phyloP scores from a whole-genome alignment of 179 eudicot species.

The Pouteria campechiana region DNA sequence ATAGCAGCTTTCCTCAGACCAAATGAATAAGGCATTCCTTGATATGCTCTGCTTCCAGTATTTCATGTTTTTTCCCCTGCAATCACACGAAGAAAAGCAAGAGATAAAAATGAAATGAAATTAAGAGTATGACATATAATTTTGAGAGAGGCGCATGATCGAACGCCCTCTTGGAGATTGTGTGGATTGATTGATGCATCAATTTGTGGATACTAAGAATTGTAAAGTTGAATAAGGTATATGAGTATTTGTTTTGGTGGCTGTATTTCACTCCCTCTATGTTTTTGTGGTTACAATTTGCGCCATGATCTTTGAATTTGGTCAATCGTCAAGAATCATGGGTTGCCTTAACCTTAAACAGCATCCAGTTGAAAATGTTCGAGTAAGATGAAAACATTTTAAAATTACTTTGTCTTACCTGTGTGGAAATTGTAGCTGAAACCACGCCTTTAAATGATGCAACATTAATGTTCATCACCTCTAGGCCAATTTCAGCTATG shows the following conservation, averaged over 20 bases:
- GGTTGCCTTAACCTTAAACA: not conserved
- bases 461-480: conserved; percentile 71
- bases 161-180: no score
- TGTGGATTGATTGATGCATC: no score
- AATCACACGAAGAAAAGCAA: not conserved
- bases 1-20: no score
- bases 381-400: not conserved
- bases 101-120: not conserved
- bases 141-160: not conserved
- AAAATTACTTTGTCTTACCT: conserved; percentile 46
- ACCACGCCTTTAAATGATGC: conserved; percentile 68
- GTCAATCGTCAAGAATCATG: not conserved
- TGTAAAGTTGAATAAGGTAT: no score
- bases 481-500: conserved; percentile 57
- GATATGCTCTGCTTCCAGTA: conserved; percentile 63
- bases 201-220: no score
- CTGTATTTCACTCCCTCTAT: not conserved
- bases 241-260: no score
- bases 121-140: not conserved
- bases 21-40: no score
- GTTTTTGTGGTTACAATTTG: not conserved
- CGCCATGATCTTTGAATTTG: not conserved
- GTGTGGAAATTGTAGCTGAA: conserved; percentile 66
- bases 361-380: not conserved
- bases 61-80: conserved; percentile 65